Conservation (phyloP, 345 rosid genomes). For the Raphanus raphanistrum region DNA sequence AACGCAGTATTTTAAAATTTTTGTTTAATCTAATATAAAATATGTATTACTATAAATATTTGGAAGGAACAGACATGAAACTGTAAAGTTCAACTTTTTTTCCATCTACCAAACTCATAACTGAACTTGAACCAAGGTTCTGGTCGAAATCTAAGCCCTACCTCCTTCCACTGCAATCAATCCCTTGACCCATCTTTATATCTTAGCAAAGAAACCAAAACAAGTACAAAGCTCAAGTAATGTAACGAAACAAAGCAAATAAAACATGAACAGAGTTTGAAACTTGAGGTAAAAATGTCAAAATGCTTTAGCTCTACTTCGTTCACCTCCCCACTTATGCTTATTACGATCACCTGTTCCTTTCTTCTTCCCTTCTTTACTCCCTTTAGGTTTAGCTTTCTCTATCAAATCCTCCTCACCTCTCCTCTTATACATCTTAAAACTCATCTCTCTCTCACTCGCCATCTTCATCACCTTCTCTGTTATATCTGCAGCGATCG, state of each 20-base stretch:
- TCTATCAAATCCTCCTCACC: conserved; percentile 84
- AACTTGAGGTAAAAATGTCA: neutral
- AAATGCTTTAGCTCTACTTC: conserved; percentile 21
- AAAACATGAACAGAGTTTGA: neutral
- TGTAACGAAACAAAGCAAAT: conserved; percentile 1
- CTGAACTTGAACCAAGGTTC: no score
- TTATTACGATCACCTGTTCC: conserved; percentile 47
- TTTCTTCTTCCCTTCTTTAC: conserved; percentile 75
- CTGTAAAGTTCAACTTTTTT: no score
- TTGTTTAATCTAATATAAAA: no score
- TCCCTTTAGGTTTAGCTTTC: conserved; percentile 51
- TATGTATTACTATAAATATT: no score
- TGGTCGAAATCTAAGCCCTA: no score
- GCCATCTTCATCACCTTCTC: conserved; percentile 97
- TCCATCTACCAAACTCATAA: no score
- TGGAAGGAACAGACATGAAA: no score
- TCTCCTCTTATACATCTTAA: conserved; percentile 82
- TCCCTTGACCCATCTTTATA: neutral
- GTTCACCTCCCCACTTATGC: conserved; percentile 27
- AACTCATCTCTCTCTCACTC: conserved; percentile 68
- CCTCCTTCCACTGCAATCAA: neutral
- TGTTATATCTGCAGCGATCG: conserved; percentile 85
- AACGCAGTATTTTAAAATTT: no score
- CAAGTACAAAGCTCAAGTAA: neutral
- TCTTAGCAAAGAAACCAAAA: neutral